Percentiles rank a stretch among this genome's conserved stretches.
phyloP scores from a whole-genome alignment of 768 basidiomycete genomes.

The Leccinum ochraceum region DNA sequence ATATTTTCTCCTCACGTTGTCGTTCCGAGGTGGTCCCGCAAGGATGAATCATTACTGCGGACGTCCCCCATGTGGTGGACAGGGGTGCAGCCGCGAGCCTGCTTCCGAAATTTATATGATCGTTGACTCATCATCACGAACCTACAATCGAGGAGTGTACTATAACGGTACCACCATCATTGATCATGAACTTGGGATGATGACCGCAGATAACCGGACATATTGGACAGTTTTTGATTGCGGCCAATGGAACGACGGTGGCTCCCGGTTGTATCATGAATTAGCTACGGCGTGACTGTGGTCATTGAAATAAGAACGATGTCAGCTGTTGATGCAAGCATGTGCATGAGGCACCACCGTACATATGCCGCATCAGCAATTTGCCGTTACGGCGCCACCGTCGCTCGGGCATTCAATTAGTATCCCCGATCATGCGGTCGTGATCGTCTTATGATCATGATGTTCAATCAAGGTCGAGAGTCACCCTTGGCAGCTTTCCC shows the following conservation, averaged over 20 bases:
- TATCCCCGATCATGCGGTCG: not conserved
- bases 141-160: not conserved
- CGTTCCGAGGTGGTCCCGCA: not conserved
- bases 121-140: not conserved
- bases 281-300: too few species aligned
- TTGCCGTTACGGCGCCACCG: not conserved
- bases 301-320: not conserved
- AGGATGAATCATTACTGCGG: not conserved
- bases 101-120: not conserved
- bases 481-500: not conserved
- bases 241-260: too few species aligned
- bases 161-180: too few species aligned
- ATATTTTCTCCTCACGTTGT: not conserved
- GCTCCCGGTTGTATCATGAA: too few species aligned
- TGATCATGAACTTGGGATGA: too few species aligned
- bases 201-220: too few species aligned
- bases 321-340: not conserved
- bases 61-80: not conserved
- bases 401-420: not conserved
- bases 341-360: not conserved
- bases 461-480: not conserved
- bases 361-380: not conserved
- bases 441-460: not conserved
- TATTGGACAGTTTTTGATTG: too few species aligned
- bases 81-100: not conserved